Conservation (phyloP, 805 yeast species). For the Yamadazyma scolyti region DNA sequence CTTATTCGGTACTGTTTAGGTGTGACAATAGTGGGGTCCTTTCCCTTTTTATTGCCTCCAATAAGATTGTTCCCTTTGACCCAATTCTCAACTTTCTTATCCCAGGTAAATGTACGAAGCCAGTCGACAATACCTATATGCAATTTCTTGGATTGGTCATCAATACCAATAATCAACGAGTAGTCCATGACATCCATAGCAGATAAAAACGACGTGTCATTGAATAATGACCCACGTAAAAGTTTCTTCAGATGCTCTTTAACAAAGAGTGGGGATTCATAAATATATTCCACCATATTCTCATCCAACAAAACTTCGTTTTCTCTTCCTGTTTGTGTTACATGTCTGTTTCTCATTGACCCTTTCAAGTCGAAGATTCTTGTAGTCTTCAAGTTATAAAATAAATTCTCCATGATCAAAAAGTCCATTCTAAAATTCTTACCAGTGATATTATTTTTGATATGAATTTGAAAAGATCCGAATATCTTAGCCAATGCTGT, state of each 20-base stretch:
- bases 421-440: constrained; percentile 83
- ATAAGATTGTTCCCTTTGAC: constrained; percentile 87
- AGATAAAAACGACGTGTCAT: constrained; percentile 88
- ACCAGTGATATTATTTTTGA: constrained; percentile 72
- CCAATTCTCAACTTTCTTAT: constrained; percentile 96
- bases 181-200: constrained; percentile 99
- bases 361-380: constrained; percentile 95
- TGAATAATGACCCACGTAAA: constrained; percentile 85
- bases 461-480: constrained; percentile 90
- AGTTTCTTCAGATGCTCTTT: constrained; percentile 86
- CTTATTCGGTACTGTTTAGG: constrained; percentile 94
- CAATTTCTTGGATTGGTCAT: constrained; percentile 54
- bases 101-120: constrained; percentile 97
- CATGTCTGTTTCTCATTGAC: constrained; percentile 96
- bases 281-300: constrained; percentile 96
- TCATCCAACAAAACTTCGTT: constrained; percentile 94
- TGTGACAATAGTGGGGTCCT: constrained; percentile 95
- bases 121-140: constrained; percentile 95
- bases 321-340: constrained; percentile 91
- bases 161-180: constrained; percentile 91
- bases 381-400: constrained; percentile 75
- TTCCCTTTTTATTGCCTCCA: constrained; percentile 74
- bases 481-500: constrained; percentile 92
- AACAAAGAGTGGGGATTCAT: constrained; percentile 92
- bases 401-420: constrained; percentile 91